Base-by-base conservation (phyloP, 2,329 filamentous ascomycete genomes). In the Cryphonectria parasitica region DNA sequence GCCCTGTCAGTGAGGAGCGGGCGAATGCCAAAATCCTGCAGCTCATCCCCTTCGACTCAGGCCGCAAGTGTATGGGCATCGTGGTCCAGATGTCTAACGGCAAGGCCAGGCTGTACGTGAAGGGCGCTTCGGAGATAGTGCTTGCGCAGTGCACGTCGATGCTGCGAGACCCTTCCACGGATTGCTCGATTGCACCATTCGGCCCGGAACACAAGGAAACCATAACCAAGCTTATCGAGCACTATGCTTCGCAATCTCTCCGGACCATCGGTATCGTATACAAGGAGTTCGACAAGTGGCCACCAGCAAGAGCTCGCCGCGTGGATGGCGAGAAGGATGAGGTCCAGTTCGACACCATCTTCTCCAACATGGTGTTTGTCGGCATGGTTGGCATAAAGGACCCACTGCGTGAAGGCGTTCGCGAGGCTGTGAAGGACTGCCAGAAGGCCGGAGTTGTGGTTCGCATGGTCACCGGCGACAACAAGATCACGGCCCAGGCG, bases 391-490 rank as follows among this genome's bases (percentile, higher is more conserved):
- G 92, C 76, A 95, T 95, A 73, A 92, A 95, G 77, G 92, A 95
- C 78, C 92, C 92, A 61, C 86, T 95, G 17, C 91, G 92, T 72
- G 85, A 88, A 0, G 92, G 92, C 72, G 92, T 95, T n/a, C 85
- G 85, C 1, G 88, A 93, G 66, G 92, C 92, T 15, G 92, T 95
- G 39, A 84, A 83, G 71, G 85, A 90, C 70, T 95, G 92, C 77
- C 91, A 95, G 77, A 85, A 87, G 69, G 92, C 92, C 5, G 92
- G 92, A 71, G 92, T 95, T 15, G 87, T 91, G 72, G 92, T 95
- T 25, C 91, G 92, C 76, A 95, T 95, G 92, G 92, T 95, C 2
- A 95, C 92, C 5, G 92, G 92, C 73, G 92, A 95, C 82, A 95
- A 95, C 81, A 89, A 91, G 74, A 82, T 92, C 71, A 95, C 92